These are phyloP conservation scores for Vitis amurensis DNA, from an alignment of 164 flowering plant species.

Conservation along the genomic window DNA sequence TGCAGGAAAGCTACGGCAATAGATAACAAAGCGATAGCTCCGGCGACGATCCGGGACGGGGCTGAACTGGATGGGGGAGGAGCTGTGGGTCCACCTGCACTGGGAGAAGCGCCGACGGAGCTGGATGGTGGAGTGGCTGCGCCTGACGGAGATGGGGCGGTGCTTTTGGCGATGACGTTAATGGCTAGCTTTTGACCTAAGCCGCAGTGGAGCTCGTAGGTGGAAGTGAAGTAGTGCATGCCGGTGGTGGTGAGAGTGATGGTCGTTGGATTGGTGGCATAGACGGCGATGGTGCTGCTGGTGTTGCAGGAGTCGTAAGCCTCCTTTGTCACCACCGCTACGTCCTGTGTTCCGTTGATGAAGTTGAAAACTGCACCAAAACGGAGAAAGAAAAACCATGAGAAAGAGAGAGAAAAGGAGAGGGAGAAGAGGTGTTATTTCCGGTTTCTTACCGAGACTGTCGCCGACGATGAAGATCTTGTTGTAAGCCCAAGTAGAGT, in stretches of 20 bases:
- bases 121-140: constrained; percentile 2
- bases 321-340: constrained; percentile 27
- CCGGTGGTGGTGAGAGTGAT: constrained; percentile 30
- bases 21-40: too few species aligned
- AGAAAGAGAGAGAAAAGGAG: not conserved
- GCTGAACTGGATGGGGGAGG: constrained; percentile 4
- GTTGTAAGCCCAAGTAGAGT: not conserved
- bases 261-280: constrained; percentile 21
- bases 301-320: constrained; percentile 27
- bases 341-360: constrained; percentile 21
- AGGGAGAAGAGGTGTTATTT: not conserved
- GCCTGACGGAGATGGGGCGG: constrained; percentile 7
- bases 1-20: too few species aligned
- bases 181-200: constrained; percentile 36
- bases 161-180: constrained; percentile 22
- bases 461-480: too few species aligned
- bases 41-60: not conserved
- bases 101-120: not conserved
- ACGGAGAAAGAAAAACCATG: not conserved
- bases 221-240: constrained; percentile 32
- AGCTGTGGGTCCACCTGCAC: not conserved
- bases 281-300: constrained; percentile 8
- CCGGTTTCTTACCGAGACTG: too few species aligned
- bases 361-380: constrained; percentile 34
- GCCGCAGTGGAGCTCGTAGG: constrained; percentile 25